Conservation (phyloP, 495 filamentous ascomycete genomes). For the Hypoxylon perforatum region DNA sequence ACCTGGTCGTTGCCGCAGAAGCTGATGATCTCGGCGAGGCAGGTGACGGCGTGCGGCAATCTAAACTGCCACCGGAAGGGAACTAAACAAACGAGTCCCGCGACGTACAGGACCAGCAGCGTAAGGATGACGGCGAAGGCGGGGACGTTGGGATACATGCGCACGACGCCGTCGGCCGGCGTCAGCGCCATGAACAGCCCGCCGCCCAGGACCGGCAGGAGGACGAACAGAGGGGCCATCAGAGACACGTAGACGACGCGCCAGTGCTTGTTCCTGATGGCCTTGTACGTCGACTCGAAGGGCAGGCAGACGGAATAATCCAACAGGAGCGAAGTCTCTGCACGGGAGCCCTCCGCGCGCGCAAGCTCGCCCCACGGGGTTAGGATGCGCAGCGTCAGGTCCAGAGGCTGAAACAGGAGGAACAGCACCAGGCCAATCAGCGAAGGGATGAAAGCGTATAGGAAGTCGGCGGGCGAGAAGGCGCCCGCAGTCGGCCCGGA, state of each 20-base stretch:
- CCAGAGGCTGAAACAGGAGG: slow-evolving; percentile 80
- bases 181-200: slow-evolving; percentile 86
- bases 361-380: slow-evolving; percentile 78
- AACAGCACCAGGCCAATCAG: slow-evolving; percentile 79
- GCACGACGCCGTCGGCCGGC: slow-evolving; percentile 60
- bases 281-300: slow-evolving; percentile 69
- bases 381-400: slow-evolving; percentile 77
- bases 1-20: slow-evolving; percentile 78
- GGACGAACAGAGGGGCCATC: slow-evolving; percentile 69
- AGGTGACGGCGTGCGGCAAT: slow-evolving; percentile 75
- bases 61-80: slow-evolving; percentile 66
- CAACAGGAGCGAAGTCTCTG: slow-evolving; percentile 75
- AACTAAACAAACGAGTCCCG: slow-evolving; percentile 60
- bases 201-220: slow-evolving; percentile 79
- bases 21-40: slow-evolving; percentile 78
- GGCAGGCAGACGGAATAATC: slow-evolving; percentile 77
- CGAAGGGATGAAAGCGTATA: slow-evolving; percentile 86
- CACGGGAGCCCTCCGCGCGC: slow-evolving; percentile 65
- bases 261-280: slow-evolving; percentile 73
- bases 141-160: slow-evolving; percentile 75
- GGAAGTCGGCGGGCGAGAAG: slow-evolving; percentile 87
- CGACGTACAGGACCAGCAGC: slow-evolving; percentile 72
- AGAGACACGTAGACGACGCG: slow-evolving; percentile 76
- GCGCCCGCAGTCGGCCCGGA: slow-evolving; percentile 69
- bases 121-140: slow-evolving; percentile 75